Base-by-base conservation (phyloP, 305 asterid genomes). In the Lippia alba region DNA sequence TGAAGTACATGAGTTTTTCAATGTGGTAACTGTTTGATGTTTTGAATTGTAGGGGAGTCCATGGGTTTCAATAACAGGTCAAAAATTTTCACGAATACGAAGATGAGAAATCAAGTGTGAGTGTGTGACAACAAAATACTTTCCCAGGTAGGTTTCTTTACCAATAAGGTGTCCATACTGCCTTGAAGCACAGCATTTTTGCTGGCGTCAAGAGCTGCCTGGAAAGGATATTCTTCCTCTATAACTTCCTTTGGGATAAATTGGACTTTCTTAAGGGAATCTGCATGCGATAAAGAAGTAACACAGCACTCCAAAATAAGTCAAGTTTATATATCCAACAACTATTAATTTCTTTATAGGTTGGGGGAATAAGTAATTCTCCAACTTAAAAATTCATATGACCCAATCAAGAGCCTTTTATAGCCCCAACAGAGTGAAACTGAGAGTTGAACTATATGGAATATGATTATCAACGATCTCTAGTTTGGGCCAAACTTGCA, bases 151-250 rank as follows among this genome's bases (percentile, higher is more conserved):
- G 12, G 20, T 72, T 16, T 73, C 64, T 74, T 79, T 85, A 94
- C 99, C 97, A 62, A 78, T 85, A 94, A 85, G 75, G 78, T 82
- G 81, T 84, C 86, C 86, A 80, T 74, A 70, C 96, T 85, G 81
- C 99, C 99, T 73, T 89, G 93, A 67, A 82, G 71, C 69, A 94
- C 84, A n/a, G 95, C 91, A 69, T 74, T 87, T 77, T 85, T 91
- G 86, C 97, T 86, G 71, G 91, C 86, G 74, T 91, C 97, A 67
- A 94, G 83, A 60, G 82, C 88, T 67, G 84, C 83, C 78, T 84
- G 88, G 82, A 91, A 81, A 40, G 76, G 61, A 77, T 67, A 33
- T 70, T 71, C 85, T 80, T 77, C 83, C 19, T 68, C 91, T 53
- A 54, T 73, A 73, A 83, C 97, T 74, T 85, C 96, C 76, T 82